Evolutionary conservation across 202 grass and related monocot genomes (phyloP), one percentile per base, ranked within the genome.

Genomic region (Panicum hallii): DNA sequence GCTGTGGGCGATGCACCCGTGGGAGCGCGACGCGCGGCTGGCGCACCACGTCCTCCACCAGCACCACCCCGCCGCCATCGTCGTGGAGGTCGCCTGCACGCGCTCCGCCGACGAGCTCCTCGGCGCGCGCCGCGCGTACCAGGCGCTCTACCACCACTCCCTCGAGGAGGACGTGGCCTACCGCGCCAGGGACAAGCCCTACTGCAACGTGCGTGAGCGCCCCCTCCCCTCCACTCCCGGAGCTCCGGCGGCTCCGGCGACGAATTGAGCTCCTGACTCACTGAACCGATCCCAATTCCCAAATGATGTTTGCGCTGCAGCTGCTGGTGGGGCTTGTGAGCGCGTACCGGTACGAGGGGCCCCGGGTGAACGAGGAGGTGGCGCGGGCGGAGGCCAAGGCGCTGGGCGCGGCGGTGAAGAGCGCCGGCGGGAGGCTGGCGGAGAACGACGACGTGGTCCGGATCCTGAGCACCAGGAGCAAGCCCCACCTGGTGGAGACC

Each of bases 91-190:
- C 36, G 90, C 96, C 4, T 88, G 91, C 84, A 92, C 96, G 9
- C 82, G 93, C 11, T 89, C 96, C 14, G 88, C 93, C 32, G 96
- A 99, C 19, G 96, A 94, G 62, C 93, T 99, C 19, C 88, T 96
- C 22, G 96, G 96, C n/a, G 88, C 84, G 0, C 89, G 93, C 56
- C 90, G 87, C 45, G 96, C 96, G 1, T 96, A 99, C 91, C 91
- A 95, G 53, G 87, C 81, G 8, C 96, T 99, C 43, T 96, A 82
- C 86, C 93, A 94, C 84, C 88, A 62, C 90, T 99, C 96, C 74
- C 91, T 98, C 15, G 96, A 98, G 85, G 96, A 98, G 77, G 96
- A 98, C 83, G 96, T 95, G 47, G 96, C 96, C 0, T 92, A 92
- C 93, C 70, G 57, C 62, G 67, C 94, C 87, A 91, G 64, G 86